These are phyloP conservation scores for Choiromyces venosus DNA, from an alignment of 495 filamentous ascomycete genomes.

Conservation along the genomic window DNA sequence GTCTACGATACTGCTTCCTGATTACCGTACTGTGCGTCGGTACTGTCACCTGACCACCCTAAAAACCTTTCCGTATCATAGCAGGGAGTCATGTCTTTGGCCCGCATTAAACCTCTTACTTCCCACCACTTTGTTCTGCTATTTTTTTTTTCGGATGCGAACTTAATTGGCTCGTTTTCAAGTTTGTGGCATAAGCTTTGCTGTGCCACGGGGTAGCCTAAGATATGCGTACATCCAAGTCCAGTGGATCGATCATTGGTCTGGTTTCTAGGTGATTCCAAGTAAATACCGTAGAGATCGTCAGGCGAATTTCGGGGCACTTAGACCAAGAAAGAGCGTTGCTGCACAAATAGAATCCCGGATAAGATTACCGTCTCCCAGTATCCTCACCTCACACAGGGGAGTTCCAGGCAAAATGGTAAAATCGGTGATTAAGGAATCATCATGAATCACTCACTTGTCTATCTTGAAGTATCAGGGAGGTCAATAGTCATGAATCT, in stretches of 20 bases:
- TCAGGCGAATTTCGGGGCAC: neutral
- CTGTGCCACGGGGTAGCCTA: neutral
- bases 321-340: neutral
- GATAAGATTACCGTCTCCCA: neutral
- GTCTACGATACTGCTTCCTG: neutral
- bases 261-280: neutral
- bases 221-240: neutral
- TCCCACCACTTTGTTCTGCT: neutral
- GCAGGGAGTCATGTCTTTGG: neutral
- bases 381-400: neutral
- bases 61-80: neutral
- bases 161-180: neutral
- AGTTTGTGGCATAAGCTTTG: neutral
- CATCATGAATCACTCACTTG: neutral
- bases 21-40: neutral
- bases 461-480: neutral
- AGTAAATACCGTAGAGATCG: neutral
- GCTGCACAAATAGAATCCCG: neutral
- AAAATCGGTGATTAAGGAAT: neutral
- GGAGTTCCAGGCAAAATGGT: neutral
- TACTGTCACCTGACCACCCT: neutral
- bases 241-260: neutral
- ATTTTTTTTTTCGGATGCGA: neutral
- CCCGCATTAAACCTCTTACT: neutral
- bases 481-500: neutral